Evolutionary conservation across 164 flowering plant species (phyloP).

Genomic region (Euptelea pleiosperma): DNA sequence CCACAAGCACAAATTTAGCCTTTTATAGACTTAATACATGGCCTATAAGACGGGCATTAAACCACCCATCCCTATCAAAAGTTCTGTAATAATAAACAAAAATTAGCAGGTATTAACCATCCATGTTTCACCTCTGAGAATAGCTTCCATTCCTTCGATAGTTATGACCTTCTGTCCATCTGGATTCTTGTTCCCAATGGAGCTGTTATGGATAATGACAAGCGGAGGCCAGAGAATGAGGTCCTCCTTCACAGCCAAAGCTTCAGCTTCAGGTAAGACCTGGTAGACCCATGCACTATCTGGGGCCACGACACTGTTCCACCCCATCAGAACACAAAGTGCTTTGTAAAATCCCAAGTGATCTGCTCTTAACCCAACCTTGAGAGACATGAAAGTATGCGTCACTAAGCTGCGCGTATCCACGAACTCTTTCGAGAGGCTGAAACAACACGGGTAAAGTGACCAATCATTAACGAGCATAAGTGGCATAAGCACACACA

Average conservation of each 20-base stretch:
- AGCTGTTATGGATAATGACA: constrained; percentile 54
- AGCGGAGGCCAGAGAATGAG: constrained; percentile 79
- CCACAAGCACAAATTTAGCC: too few relatives aligned
- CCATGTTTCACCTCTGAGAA: constrained; percentile 47
- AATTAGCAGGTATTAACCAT: not conserved
- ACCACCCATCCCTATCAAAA: too few relatives aligned
- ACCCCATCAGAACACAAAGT: constrained; percentile 69
- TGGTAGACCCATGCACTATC: constrained; percentile 30
- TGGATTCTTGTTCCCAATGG: constrained; percentile 32
- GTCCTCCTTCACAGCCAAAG: constrained; percentile 50
- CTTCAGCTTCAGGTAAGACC: constrained; percentile 37
- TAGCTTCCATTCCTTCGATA: constrained; percentile 35
- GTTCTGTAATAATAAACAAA: too few relatives aligned
- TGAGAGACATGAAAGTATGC: constrained; percentile 47
- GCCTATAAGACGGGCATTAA: too few relatives aligned
- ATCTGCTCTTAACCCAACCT: constrained; percentile 43
- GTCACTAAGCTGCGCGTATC: constrained; percentile 43
- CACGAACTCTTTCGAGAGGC: constrained; percentile 44
- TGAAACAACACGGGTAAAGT: constrained; percentile 25
- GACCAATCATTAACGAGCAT: too few relatives aligned
- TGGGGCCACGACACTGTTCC: constrained; percentile 36
- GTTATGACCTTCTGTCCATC: constrained; percentile 32
- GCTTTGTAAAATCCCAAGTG: constrained; percentile 80
- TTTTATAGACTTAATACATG: too few relatives aligned
- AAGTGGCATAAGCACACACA: not conserved